Evolutionary conservation across 257 asterid genomes (phyloP).

Genomic region (Salvia miltiorrhiza): DNA sequence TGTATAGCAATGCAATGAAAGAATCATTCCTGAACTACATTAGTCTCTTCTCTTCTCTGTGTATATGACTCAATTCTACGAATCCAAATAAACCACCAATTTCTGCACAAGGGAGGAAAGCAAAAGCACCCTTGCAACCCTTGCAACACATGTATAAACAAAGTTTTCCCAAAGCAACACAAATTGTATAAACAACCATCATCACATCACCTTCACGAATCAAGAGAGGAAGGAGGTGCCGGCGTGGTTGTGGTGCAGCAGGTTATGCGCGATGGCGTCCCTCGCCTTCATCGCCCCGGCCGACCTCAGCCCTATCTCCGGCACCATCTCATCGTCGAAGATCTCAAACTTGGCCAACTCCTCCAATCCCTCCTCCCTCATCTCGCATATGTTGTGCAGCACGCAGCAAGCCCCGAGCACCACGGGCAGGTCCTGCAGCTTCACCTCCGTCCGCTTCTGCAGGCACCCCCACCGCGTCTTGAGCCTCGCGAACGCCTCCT

Average conservation of each 20-base stretch:
- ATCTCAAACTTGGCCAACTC: slow-evolving; percentile 23
- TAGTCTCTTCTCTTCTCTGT: slow-evolving; percentile 9
- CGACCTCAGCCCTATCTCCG: slow-evolving; percentile 37
- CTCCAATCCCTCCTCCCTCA: slow-evolving; percentile 28
- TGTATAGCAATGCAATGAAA: slow-evolving; percentile 14
- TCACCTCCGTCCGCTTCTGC: slow-evolving; percentile 44
- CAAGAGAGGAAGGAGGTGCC: slow-evolving; percentile 44
- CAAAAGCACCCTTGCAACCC: background rate
- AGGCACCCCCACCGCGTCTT: slow-evolving; percentile 43
- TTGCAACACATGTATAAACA: slow-evolving; percentile 15
- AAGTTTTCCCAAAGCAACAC: too few relatives aligned
- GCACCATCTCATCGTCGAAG: slow-evolving; percentile 40
- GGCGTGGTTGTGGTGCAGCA: slow-evolving; percentile 47
- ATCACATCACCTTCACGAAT: slow-evolving; percentile 15
- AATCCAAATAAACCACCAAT: slow-evolving; percentile 10
- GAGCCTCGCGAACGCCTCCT: slow-evolving; percentile 32
- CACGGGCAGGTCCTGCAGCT: slow-evolving; percentile 43
- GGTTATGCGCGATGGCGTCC: slow-evolving; percentile 41
- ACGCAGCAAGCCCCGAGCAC: slow-evolving; percentile 53
- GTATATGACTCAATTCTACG: background rate
- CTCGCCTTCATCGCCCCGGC: slow-evolving; percentile 40
- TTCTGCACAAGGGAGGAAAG: slow-evolving; percentile 4
- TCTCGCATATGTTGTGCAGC: slow-evolving; percentile 43
- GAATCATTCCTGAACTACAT: slow-evolving; percentile 28
- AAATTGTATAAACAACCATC: background rate